Evolutionary conservation across 805 yeast species (phyloP).

Genomic region (Debaryomyces hansenii): DNA sequence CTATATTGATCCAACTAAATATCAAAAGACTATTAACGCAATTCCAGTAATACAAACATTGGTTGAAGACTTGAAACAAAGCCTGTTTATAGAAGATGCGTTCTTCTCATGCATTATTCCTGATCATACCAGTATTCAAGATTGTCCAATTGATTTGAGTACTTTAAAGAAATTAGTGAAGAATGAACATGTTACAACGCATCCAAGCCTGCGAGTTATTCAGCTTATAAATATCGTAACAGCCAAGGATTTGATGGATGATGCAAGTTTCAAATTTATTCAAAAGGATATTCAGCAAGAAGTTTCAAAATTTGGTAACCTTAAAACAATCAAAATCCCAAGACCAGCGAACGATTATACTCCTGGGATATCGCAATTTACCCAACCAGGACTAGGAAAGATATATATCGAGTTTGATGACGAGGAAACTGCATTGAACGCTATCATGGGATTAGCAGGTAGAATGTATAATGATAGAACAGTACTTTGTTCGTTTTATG

Average conservation of each 20-base stretch:
- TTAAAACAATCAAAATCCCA: slow-evolving; percentile 60
- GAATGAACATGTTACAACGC: slow-evolving; percentile 35
- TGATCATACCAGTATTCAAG: slow-evolving; percentile 33
- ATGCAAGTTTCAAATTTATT: slow-evolving; percentile 47
- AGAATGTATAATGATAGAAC: slow-evolving; percentile 66
- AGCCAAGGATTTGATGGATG: slow-evolving; percentile 60
- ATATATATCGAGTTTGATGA: slow-evolving; percentile 65
- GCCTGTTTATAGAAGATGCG: slow-evolving; percentile 20
- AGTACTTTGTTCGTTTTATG: slow-evolving; percentile 61
- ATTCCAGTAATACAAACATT: slow-evolving; percentile 11
- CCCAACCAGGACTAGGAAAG: slow-evolving; percentile 65
- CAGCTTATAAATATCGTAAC: slow-evolving; percentile 67
- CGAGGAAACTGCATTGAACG: slow-evolving; percentile 51
- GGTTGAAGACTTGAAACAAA: slow-evolving; percentile 12
- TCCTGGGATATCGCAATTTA: slow-evolving; percentile 37
- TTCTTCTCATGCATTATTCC: slow-evolving; percentile 34
- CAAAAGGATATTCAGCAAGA: slow-evolving; percentile 52
- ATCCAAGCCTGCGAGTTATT: slow-evolving; percentile 52
- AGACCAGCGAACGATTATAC: slow-evolving; percentile 50
- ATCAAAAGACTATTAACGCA: slow-evolving; percentile 12
- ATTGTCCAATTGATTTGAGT: slow-evolving; percentile 34
- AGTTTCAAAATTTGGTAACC: slow-evolving; percentile 51
- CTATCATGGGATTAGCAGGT: slow-evolving; percentile 64
- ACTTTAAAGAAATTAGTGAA: slow-evolving; percentile 37
- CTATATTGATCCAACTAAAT: slow-evolving; percentile 16